Evolutionary conservation across 495 filamentous ascomycete genomes (phyloP).

Genomic region (Collariella sp.): DNA sequence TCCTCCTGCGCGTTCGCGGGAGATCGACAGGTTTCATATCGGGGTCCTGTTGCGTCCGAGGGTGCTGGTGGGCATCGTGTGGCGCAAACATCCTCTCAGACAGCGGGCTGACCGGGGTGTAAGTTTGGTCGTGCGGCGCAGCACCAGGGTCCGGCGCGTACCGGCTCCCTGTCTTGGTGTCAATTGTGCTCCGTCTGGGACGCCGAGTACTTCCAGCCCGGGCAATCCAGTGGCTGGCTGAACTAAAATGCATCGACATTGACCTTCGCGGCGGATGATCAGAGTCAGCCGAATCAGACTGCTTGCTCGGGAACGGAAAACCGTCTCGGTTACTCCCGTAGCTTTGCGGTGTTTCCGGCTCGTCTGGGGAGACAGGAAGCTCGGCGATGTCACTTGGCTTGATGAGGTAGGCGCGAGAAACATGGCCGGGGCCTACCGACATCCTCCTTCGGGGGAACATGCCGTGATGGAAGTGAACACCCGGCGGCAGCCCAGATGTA

Average conservation of each 20-base stretch:
- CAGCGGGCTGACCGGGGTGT: slow-evolving; percentile 16
- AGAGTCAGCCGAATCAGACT: slow-evolving; percentile 20
- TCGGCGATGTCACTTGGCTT: slow-evolving; percentile 25
- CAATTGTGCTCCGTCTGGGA: slow-evolving; percentile 33
- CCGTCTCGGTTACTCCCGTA: slow-evolving; percentile 3
- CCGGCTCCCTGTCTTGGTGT: slow-evolving; percentile 31
- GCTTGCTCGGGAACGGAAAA: slow-evolving; percentile 14
- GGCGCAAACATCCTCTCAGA: slow-evolving; percentile 21
- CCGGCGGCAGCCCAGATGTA: slow-evolving; percentile 15
- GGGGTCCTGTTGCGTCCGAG: slow-evolving; percentile 10
- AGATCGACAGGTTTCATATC: slow-evolving; percentile 20
- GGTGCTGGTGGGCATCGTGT: slow-evolving; percentile 12
- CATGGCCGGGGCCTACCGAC: slow-evolving; percentile 12
- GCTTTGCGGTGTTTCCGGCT: slow-evolving; percentile 1
- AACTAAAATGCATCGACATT: slow-evolving; percentile 47
- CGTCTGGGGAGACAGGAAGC: slow-evolving; percentile 6
- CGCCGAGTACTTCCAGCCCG: slow-evolving; percentile 42
- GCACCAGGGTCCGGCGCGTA: slow-evolving; percentile 39
- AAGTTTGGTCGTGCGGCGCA: slow-evolving; percentile 14
- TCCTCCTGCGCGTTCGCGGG: slow-evolving; percentile 34
- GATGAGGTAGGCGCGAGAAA: slow-evolving; percentile 26
- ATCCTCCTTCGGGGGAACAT: slow-evolving; percentile 26
- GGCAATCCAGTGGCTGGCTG: slow-evolving; percentile 42
- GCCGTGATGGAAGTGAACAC: slow-evolving; percentile 18
- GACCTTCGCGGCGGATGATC: slow-evolving; percentile 39